Evolutionary conservation across 306 rosid species (phyloP), one percentile per base, ranked within the genome.

Genomic region (Cajanus cajan): DNA sequence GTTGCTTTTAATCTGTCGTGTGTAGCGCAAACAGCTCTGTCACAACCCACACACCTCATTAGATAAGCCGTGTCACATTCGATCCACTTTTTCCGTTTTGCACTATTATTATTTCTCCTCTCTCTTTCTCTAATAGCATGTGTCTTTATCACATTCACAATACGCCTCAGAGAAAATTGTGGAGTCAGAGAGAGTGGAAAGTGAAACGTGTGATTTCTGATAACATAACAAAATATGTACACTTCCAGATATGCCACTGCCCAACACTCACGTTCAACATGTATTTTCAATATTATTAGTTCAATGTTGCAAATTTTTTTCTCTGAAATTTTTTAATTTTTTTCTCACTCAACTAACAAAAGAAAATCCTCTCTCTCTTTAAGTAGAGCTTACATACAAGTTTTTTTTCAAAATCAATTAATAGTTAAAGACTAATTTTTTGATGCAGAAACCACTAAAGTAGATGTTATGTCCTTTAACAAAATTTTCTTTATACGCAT

Each of bases 1-100:
- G 37, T 68, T 37, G 22, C 44, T 79, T 82, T 82, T 79, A 71
- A 65, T 63, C 68, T 80, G 50, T 68, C 81, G 65, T 28, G 55
- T 2, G 51, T 68, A 43, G 44, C 75, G 71, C 82, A 72, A 77
- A 63, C 51, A 34, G 58, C 79, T 37, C 78, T 81, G 67, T 58
- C 80, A 70, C 57, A 50, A 72, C 57, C 50, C 81, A 66, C 62
- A 18, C 52, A 12, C 66, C 36, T 22, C 58, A 14, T 61, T 76
- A 61, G 40, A 55, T 68, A 67, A 78, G 63, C 62, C 79, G 44
- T 79, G 62, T 80, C 71, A 37, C 43, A 55, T 40, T 43, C 51
- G n/a, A 66, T 75, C 57, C 58, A 21, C 39, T 44, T 68, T 64
- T 45, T 13, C 78, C 48, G 33, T 43, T 28, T 72, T 39, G 3